A percentile compares a stretch with the other conserved stretches of the same genome.
Evolutionary conservation across 352 stramenopile genomes (phyloP).

Genomic region (Paralagenidium karlingii): DNA sequence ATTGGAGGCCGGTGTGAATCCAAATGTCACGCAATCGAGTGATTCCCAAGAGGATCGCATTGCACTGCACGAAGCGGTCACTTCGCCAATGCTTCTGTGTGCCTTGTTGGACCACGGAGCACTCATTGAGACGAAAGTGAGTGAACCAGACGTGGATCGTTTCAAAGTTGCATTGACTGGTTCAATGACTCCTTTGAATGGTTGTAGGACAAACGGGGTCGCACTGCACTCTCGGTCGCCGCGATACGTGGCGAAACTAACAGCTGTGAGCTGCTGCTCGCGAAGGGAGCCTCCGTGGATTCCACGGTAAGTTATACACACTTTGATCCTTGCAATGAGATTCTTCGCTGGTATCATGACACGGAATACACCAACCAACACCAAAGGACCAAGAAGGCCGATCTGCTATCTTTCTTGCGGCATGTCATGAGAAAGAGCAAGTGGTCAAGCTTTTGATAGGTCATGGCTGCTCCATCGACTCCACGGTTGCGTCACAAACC

Average conservation of each 20-base stretch:
- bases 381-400: constrained; percentile 30
- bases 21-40: constrained; percentile 18
- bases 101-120: constrained; percentile 15
- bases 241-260: constrained; percentile 12
- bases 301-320: constrained; percentile 10
- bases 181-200: neutral
- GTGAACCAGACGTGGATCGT: neutral
- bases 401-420: constrained; percentile 29
- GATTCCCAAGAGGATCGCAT: constrained; percentile 8
- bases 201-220: constrained; percentile 9
- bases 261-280: constrained; percentile 18
- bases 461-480: constrained; percentile 12
- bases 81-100: constrained; percentile 13
- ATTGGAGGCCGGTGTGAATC: constrained; percentile 14
- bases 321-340: neutral
- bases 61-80: constrained; percentile 12
- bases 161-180: neutral
- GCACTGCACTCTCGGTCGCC: constrained; percentile 16
- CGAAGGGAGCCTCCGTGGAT: constrained; percentile 16
- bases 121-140: constrained; percentile 14
- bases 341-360: no score
- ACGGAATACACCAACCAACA: no score
- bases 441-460: constrained; percentile 21
- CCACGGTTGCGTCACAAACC: constrained; percentile 2
- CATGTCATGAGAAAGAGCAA: constrained; percentile 20